phyloP scores from a whole-genome alignment of 345 rosid species.

The Citrus hindsii region DNA sequence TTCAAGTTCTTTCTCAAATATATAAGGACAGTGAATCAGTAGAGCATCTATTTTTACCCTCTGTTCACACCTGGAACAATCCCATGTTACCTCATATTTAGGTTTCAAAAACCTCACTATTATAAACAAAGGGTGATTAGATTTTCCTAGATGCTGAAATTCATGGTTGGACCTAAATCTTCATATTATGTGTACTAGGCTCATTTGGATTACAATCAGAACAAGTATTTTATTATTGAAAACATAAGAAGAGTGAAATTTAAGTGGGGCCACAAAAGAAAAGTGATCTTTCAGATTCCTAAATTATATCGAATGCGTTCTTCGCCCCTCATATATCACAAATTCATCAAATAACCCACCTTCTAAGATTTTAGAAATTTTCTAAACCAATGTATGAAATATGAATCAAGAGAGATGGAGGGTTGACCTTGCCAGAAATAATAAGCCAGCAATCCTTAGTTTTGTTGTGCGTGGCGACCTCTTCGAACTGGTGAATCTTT shows the following conservation, averaged over 20 bases:
- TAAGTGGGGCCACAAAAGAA: not conserved
- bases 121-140: too few relatives aligned
- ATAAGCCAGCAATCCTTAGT: conserved; percentile 93
- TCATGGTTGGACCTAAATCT: not conserved
- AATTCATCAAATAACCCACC: not conserved
- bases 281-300: not conserved
- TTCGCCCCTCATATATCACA: too few relatives aligned
- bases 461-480: conserved; percentile 74
- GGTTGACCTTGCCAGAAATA: conserved; percentile 82
- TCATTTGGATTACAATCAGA: not conserved
- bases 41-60: too few relatives aligned
- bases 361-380: not conserved
- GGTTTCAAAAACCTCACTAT: not conserved
- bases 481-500: conserved; percentile 61
- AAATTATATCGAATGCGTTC: too few relatives aligned
- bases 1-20: not conserved
- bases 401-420: conserved; percentile 10
- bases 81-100: not conserved
- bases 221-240: not conserved
- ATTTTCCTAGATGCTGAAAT: not conserved
- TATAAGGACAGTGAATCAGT: too few relatives aligned
- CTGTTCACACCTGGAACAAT: not conserved
- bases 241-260: not conserved
- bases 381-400: not conserved
- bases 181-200: not conserved